Evolutionary conservation across 345 rosid genomes (phyloP), one percentile per base, ranked within the genome.

Genomic region (Durio zibethinus): DNA sequence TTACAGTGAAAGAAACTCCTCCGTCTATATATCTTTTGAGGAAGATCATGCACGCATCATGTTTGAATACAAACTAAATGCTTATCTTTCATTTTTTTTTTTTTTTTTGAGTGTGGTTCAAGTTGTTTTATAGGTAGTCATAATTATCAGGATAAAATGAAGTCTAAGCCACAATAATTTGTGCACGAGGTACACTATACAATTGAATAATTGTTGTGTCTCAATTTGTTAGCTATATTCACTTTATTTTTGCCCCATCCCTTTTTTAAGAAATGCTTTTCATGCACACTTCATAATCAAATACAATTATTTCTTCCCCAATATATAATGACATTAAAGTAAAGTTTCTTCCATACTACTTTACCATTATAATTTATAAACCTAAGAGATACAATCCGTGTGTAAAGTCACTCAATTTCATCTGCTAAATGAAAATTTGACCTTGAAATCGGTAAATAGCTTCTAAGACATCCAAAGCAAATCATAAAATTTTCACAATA

Each of bases 271-370:
- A 50, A 72, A 29, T 45, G 82, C 87, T 77, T 86, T 80, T 73
- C 76, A 77, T 79, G 69, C 85, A 82, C 79, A 66, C 84, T 82
- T 84, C 84, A 73, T 76, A 60, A 80, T 78, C 77, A 79, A 56
- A 64, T 71, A 77, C 45, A 76, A 73, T 75, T 72, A 78, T 61
- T n/a, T 64, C 48, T 56, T 81, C 56, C 29, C 52, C 62, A 66
- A 75, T n/a, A n/a, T n/a, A n/a, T 81, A 65, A 80, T 68, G 71
- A 73, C 23, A 25, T 15, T 16, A 38, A 31, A 57, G 2, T 57
- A 66, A 78, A 67, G 72, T 10, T 79, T 64, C 38, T 48, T 64
- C 56, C 53, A 67, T 78, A 52, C 59, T 47, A 63, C 54, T 78
- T 74, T 18, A 43, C 38, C 64, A 60, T 56, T 59, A 77, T 71